phyloP scores from a whole-genome alignment of 2,329 filamentous ascomycete species.

The Coniochaeta sp. region DNA sequence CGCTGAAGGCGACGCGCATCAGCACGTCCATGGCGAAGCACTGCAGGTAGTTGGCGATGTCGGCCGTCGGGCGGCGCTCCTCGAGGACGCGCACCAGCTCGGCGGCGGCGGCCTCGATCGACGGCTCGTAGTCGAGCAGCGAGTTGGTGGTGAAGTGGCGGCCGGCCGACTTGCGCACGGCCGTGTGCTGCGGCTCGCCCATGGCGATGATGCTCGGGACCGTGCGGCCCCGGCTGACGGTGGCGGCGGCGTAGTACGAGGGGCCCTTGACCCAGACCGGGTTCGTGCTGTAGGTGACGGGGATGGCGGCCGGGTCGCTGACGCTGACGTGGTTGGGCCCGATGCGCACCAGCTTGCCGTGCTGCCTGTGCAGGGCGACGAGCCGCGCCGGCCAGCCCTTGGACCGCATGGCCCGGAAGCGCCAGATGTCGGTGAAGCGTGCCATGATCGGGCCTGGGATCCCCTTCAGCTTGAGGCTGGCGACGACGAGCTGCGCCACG shows the following conservation, averaged over 20 bases:
- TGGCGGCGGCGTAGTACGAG: conserved; percentile 6
- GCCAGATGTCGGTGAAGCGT: conserved; percentile 6
- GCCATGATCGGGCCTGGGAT: conserved; percentile 4
- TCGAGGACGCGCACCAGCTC: conserved; percentile 4
- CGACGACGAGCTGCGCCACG: not conserved
- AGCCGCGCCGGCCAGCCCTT: conserved; percentile 3
- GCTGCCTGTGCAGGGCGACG: conserved; percentile 3
- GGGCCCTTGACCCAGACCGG: conserved; percentile 7
- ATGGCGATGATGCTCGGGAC: conserved; percentile 7
- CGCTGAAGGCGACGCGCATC: conserved; percentile 8
- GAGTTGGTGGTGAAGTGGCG: conserved; percentile 7
- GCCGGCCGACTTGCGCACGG: conserved; percentile 6
- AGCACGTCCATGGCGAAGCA: conserved; percentile 5
- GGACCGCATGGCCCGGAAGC: conserved; percentile 4
- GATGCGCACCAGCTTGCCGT: conserved; percentile 6
- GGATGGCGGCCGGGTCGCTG: conserved; percentile 7
- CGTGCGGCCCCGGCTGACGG: conserved; percentile 6
- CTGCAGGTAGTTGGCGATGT: conserved; percentile 5
- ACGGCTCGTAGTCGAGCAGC: conserved; percentile 6
- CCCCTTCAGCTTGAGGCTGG: not conserved
- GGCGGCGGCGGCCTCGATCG: conserved; percentile 3
- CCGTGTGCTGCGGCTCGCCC: conserved; percentile 5
- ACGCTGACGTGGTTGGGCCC: conserved; percentile 7
- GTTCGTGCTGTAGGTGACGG: conserved; percentile 7
- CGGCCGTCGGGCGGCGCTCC: not conserved